phyloP scores from a whole-genome alignment of 202 grass and related monocot genomes.

The Saccharum hybrid region DNA sequence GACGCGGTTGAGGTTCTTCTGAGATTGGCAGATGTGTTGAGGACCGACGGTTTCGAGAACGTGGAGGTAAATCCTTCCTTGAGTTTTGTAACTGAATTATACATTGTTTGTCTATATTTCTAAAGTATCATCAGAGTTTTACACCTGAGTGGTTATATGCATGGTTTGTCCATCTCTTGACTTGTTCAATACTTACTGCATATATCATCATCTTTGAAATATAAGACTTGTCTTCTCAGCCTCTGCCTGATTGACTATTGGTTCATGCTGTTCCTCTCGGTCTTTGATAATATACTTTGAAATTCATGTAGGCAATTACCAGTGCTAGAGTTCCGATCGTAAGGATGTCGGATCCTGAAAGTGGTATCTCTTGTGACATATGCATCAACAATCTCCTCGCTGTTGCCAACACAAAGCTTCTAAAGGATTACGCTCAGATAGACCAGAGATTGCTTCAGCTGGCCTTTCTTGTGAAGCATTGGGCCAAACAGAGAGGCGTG shows the following conservation, averaged over 20 bases:
- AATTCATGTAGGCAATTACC: conserved; percentile 54
- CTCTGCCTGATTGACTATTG: neutral
- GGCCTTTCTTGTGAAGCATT: conserved; percentile 74
- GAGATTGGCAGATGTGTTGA: conserved; percentile 49
- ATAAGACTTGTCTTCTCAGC: neutral
- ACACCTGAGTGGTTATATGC: neutral
- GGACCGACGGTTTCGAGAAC: conserved; percentile 28
- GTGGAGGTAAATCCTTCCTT: conserved; percentile 54
- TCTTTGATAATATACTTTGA: neutral
- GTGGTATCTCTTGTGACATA: conserved; percentile 59
- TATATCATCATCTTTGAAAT: neutral
- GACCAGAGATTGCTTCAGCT: conserved; percentile 63
- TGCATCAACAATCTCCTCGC: conserved; percentile 71
- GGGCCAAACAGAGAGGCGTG: conserved; percentile 59
- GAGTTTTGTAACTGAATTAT: neutral
- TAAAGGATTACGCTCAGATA: conserved; percentile 68
- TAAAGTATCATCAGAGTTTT: neutral
- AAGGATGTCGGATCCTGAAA: conserved; percentile 52
- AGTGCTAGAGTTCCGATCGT: conserved; percentile 64
- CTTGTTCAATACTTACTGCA: too few species aligned
- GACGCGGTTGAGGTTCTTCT: conserved; percentile 35
- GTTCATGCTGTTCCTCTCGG: neutral
- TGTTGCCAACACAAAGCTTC: conserved; percentile 70
- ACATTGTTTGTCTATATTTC: neutral
- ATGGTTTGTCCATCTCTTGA: neutral